phyloP scores from a whole-genome alignment of 176 grass and related monocot species.

The barley (Hordeum vulgare) region DNA sequence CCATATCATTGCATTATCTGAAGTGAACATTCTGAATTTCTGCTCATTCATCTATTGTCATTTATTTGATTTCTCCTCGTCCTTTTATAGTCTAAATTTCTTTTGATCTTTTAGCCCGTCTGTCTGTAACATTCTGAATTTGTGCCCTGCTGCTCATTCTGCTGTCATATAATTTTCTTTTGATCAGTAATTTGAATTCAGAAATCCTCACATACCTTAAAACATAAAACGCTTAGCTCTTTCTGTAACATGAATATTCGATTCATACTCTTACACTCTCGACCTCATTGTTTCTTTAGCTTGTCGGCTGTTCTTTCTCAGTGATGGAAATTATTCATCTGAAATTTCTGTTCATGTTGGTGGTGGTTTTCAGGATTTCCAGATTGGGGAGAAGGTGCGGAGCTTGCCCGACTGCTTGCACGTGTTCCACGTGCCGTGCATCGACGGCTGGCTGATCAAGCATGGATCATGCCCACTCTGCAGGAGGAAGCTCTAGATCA shows the following conservation, averaged over 20 bases:
- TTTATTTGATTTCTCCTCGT: too few relatives aligned
- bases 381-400: slow-evolving; percentile 57
- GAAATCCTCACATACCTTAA: too few relatives aligned
- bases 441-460: slow-evolving; percentile 75
- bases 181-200: too few relatives aligned
- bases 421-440: slow-evolving; percentile 76
- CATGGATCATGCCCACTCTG: slow-evolving; percentile 83
- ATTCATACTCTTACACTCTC: not conserved
- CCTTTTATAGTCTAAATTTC: too few relatives aligned
- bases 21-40: too few relatives aligned
- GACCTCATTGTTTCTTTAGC: not conserved
- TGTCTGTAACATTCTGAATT: too few relatives aligned
- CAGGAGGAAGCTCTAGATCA: slow-evolving; percentile 54
- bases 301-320: not conserved
- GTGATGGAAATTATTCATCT: not conserved
- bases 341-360: not conserved
- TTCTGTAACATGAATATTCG: not conserved
- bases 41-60: too few relatives aligned
- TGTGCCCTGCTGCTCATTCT: too few relatives aligned
- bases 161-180: too few relatives aligned
- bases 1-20: not conserved
- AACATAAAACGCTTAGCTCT: not conserved
- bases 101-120: too few relatives aligned
- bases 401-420: slow-evolving; percentile 77
- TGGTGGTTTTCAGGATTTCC: slow-evolving; percentile 51